Base-by-base conservation (phyloP, 192 early-diverging fungal species). In the Coemansia erecta region DNA sequence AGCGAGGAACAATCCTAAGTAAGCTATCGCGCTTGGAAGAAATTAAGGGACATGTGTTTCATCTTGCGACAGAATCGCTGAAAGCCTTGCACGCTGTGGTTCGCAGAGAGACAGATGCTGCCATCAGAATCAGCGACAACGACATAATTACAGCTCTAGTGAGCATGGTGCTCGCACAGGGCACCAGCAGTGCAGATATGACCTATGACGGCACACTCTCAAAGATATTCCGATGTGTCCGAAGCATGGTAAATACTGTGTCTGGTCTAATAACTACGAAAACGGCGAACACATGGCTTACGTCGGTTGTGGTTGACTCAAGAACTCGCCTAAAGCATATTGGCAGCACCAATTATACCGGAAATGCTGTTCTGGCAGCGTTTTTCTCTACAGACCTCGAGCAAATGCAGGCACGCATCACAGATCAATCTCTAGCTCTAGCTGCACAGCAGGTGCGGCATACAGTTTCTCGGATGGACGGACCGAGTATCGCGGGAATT, bases 101-200 rank as follows among this genome's bases (percentile, higher is more conserved):
- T 10, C 7, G 8, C 4, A 26, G 40, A 0, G 6, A 40, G 22
- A 6, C 12, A 1, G 4, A 14, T 2, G 8, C 12, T 2, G 11
- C 17, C 2, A 12, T 13, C 8, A 43, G 42, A 17, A 55, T 63
- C 14, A 63, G 60, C 3, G 57, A 58, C 28, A 63, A 70, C 22
- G 68, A 70, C 22, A 10, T 70, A 0, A 28, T 70, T 15, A 41
- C 52, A 6, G 42, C 51, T 1, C 11, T 56, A n/a, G 18, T 53
- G 4, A 58, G 33, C 2, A 46, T 60, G 4, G 56, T 45, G n/a
- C 18, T 59, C 26, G 49, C 61, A 2, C 68, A 63, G 19, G 51
- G 61, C 11, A 28, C n/a, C 0, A 21, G 11, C 3, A 11, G 15
- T 31, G 8, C 51, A 59, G 4, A 22, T 7, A 35, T n/a, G 11